Evolutionary conservation across 305 asterid genomes (phyloP).

Genomic region (Andrographis paniculata): DNA sequence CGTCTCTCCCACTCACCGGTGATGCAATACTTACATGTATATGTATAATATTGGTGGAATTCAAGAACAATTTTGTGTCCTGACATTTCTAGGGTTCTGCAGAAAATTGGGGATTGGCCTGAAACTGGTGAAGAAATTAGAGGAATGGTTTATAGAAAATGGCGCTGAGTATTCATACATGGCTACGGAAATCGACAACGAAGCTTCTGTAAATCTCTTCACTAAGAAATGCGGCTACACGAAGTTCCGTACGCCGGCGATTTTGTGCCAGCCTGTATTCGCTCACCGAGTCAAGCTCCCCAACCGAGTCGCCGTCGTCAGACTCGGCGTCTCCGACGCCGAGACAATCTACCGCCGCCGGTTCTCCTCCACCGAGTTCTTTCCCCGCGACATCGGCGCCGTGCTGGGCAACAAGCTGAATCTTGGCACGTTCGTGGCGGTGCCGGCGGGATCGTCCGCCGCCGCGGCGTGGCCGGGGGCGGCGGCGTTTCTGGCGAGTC

Average conservation of each 20-base stretch:
- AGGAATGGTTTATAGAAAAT: constrained; percentile 54
- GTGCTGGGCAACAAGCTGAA: constrained; percentile 38
- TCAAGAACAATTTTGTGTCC: background rate
- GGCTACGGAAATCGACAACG: constrained; percentile 69
- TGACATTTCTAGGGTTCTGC: constrained; percentile 15
- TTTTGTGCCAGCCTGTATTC: constrained; percentile 60
- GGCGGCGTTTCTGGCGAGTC: constrained; percentile 32
- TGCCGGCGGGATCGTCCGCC: constrained; percentile 28
- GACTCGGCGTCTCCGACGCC: constrained; percentile 38
- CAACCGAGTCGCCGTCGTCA: constrained; percentile 29
- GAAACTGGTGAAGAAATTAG: constrained; percentile 49
- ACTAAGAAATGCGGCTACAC: constrained; percentile 63
- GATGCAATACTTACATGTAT: background rate
- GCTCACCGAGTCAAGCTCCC: constrained; percentile 39
- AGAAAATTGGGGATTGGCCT: constrained; percentile 68
- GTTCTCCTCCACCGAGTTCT: constrained; percentile 52
- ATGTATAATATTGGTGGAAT: background rate
- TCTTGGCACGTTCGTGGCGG: constrained; percentile 50
- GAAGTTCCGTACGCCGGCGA: constrained; percentile 58
- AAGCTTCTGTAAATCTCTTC: constrained; percentile 59
- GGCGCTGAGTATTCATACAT: constrained; percentile 73
- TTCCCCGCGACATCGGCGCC: constrained; percentile 62
- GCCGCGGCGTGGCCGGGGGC: constrained; percentile 42
- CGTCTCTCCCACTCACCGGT: constrained; percentile 63
- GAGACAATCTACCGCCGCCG: constrained; percentile 43